Evolutionary conservation across 2,329 filamentous ascomycete genomes (phyloP).

Genomic region (Emergomyces orientalis): DNA sequence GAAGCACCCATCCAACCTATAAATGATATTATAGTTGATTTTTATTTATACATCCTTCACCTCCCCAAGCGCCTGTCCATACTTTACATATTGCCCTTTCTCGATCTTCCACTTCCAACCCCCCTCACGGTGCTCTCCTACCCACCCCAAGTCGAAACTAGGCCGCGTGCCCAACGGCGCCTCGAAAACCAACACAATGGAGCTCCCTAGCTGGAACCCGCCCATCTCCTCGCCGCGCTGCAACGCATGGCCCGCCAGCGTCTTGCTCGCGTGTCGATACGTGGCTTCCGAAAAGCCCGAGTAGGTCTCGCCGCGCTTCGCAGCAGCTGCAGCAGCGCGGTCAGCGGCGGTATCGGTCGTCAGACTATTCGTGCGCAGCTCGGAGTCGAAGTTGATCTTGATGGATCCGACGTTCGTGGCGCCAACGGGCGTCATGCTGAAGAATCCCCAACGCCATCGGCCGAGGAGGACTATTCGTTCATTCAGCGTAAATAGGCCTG

Average conservation of each 20-base stretch:
- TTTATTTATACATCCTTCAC: constrained; percentile 35
- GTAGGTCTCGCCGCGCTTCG: constrained; percentile 67
- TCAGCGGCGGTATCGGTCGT: constrained; percentile 89
- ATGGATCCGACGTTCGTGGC: constrained; percentile 97
- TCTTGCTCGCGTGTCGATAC: constrained; percentile 65
- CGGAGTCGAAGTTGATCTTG: constrained; percentile 90
- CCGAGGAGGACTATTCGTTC: constrained; percentile 90
- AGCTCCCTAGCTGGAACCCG: constrained; percentile 90
- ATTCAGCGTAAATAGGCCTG: constrained; percentile 91
- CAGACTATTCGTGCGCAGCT: constrained; percentile 84
- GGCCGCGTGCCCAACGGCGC: constrained; percentile 59
- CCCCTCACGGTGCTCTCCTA: constrained; percentile 47
- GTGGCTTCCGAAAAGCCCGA: constrained; percentile 89
- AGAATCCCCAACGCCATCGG: constrained; percentile 95
- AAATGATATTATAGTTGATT: neutral
- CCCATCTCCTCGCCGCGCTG: constrained; percentile 93
- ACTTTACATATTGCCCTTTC: constrained; percentile 78
- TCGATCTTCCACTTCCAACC: constrained; percentile 83
- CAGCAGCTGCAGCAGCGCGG: constrained; percentile 69
- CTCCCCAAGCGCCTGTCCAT: constrained; percentile 76
- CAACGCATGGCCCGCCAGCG: constrained; percentile 75
- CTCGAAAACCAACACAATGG: constrained; percentile 92
- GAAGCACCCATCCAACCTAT: neutral
- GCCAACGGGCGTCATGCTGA: constrained; percentile 88
- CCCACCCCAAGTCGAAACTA: constrained; percentile 53